These are phyloP conservation scores for Byssochlamys sp. DNA, from an alignment of 2,329 filamentous ascomycete species.

Conservation along the genomic window DNA sequence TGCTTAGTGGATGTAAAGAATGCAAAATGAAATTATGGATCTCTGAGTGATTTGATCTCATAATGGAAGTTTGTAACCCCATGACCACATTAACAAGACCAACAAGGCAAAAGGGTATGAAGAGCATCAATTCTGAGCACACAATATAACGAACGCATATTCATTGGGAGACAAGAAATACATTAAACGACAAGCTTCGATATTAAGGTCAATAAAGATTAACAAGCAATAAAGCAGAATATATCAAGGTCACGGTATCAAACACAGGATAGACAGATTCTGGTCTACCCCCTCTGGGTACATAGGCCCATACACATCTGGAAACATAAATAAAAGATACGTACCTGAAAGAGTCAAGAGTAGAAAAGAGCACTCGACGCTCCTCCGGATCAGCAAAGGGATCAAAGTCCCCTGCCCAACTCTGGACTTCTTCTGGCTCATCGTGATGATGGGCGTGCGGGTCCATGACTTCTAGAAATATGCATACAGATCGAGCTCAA, in stretches of 20 bases:
- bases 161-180: background rate
- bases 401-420: conserved; percentile 55
- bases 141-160: background rate
- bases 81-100: background rate
- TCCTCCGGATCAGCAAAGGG: conserved; percentile 69
- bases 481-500: background rate
- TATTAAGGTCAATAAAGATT: background rate
- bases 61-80: background rate
- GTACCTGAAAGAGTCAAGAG: conserved; percentile 83
- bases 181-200: background rate
- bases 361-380: conserved; percentile 64
- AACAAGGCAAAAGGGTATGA: background rate
- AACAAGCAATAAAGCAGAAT: no score
- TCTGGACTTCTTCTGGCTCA: conserved; percentile 11
- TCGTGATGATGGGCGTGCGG: conserved; percentile 5
- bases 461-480: background rate
- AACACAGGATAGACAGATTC: no score
- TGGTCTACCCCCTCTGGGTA: no score
- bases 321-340: conserved; percentile 24
- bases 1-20: background rate
- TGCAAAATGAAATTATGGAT: background rate
- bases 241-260: no score
- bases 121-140: background rate
- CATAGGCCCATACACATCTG: conserved; percentile 1
- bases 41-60: background rate